Evolutionary conservation across 306 rosid genomes (phyloP).

Genomic region (Ormosia semicastrata): DNA sequence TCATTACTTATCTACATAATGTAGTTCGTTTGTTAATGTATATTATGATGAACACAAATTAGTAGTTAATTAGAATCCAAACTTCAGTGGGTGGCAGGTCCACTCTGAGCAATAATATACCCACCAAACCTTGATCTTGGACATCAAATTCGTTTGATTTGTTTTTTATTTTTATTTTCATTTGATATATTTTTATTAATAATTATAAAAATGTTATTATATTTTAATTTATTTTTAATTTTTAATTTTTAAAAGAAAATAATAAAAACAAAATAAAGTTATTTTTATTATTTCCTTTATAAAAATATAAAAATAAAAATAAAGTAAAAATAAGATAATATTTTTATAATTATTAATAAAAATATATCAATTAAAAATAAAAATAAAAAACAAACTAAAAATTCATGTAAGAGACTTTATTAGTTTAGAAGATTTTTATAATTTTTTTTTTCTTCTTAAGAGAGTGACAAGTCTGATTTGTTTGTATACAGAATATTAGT

Average conservation of each 20-base stretch:
- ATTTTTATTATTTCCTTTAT: too few species aligned
- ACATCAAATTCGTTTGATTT: not conserved
- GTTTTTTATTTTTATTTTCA: too few species aligned
- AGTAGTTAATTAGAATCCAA: not conserved
- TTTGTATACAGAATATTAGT: not conserved
- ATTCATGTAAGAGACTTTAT: not conserved
- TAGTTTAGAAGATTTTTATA: not conserved
- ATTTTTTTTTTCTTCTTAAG: not conserved
- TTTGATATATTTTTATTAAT: too few species aligned
- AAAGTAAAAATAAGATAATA: not conserved
- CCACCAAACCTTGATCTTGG: not conserved
- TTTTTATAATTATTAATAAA: too few species aligned
- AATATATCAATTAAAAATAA: too few species aligned
- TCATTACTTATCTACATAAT: not conserved
- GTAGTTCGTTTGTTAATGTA: not conserved
- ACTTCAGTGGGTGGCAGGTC: not conserved
- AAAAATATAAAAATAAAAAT: not conserved
- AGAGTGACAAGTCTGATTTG: not conserved
- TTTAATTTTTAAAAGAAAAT: too few species aligned
- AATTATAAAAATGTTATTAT: too few species aligned
- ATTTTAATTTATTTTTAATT: too few species aligned
- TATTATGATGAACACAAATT: not conserved
- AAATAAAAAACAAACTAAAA: too few species aligned
- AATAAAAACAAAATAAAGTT: too few species aligned
- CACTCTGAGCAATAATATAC: not conserved